These are phyloP conservation scores for Colletotrichum paranaense DNA, from an alignment of 2,329 filamentous ascomycete species.

Conservation along the genomic window DNA sequence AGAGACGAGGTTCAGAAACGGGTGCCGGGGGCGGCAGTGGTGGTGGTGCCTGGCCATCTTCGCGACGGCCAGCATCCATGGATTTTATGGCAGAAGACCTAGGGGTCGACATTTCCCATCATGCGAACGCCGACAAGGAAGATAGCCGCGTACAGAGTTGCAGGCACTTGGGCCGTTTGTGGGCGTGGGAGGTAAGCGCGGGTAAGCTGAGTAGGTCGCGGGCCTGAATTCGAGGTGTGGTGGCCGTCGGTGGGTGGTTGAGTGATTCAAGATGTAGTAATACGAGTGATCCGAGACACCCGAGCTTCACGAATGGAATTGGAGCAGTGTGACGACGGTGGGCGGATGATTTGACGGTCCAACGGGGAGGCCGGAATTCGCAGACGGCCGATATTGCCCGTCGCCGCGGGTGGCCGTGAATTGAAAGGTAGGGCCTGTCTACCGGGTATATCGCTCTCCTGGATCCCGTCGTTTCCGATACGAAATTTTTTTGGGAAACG, in stretches of 20 bases:
- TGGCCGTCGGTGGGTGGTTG: not conserved
- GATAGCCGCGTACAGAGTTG: not conserved
- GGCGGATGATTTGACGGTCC: slow-evolving; percentile 6
- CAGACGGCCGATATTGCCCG: slow-evolving; percentile 12
- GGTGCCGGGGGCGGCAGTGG: slow-evolving; percentile 2
- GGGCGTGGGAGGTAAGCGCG: not conserved
- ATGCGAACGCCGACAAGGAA: slow-evolving; percentile 9
- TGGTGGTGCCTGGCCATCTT: slow-evolving; percentile 14
- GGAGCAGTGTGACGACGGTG: not conserved
- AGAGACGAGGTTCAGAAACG: slow-evolving; percentile 41
- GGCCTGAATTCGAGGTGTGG: not conserved
- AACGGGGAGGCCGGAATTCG: slow-evolving; percentile 5
- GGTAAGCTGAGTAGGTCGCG: not conserved
- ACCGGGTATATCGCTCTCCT: not conserved
- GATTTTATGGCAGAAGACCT: slow-evolving; percentile 31
- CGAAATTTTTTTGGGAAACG: slow-evolving; percentile 5
- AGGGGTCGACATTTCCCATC: slow-evolving; percentile 36
- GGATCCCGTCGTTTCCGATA: slow-evolving; percentile 25
- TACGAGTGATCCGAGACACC: slow-evolving; percentile 29
- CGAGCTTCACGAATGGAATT: slow-evolving; percentile 9
- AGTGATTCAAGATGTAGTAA: slow-evolving; percentile 13
- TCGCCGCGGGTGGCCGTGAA: not conserved
- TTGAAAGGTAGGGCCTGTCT: not conserved
- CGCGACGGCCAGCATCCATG: slow-evolving; percentile 28
- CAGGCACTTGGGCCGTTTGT: not conserved